A percentile compares a stretch with the other conserved stretches of the same genome.
phyloP scores from a whole-genome alignment of 2,329 filamentous ascomycete genomes.

The Madurella fahalii region DNA sequence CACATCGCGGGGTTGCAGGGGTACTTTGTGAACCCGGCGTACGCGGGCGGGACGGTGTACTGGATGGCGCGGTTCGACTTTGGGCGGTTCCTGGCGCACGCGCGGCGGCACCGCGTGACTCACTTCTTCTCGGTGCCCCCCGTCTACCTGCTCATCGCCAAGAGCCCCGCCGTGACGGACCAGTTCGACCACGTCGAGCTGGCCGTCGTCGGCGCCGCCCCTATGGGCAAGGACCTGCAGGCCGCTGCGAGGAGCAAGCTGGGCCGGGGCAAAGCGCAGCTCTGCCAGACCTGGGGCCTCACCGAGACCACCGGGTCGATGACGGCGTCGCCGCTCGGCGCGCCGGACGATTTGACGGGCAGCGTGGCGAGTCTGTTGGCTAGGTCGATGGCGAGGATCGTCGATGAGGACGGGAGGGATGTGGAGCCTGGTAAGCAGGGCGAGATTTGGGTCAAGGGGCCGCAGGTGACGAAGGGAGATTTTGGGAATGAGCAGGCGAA shows the following conservation, averaged over 20 bases:
- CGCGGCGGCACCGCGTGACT: slow-evolving; percentile 47
- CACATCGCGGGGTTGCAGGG: slow-evolving; percentile 45
- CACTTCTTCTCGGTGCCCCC: slow-evolving; percentile 58
- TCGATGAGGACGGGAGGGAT: slow-evolving; percentile 39
- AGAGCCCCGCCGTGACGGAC: slow-evolving; percentile 50
- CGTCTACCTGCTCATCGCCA: slow-evolving; percentile 57
- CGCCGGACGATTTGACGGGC: slow-evolving; percentile 36
- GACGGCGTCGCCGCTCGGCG: slow-evolving; percentile 41
- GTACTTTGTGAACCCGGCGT: slow-evolving; percentile 40
- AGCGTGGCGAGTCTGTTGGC: slow-evolving; percentile 42
- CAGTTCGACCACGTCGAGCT: slow-evolving; percentile 49
- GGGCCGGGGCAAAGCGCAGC: slow-evolving; percentile 35
- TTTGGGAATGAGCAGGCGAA: slow-evolving; percentile 65
- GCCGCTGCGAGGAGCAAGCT: slow-evolving; percentile 47
- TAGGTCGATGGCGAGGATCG: slow-evolving; percentile 34
- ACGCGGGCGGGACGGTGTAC: slow-evolving; percentile 47
- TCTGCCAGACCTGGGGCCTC: slow-evolving; percentile 55
- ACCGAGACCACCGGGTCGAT: slow-evolving; percentile 52
- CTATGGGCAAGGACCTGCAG: slow-evolving; percentile 53
- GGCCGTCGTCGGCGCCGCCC: slow-evolving; percentile 52
- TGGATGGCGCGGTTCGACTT: slow-evolving; percentile 62
- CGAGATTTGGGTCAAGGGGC: slow-evolving; percentile 65
- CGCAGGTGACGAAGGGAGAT: slow-evolving; percentile 69
- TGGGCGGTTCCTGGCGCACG: slow-evolving; percentile 49
- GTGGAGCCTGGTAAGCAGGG: slow-evolving; percentile 43